Percentiles rank a stretch among this genome's conserved stretches.
Evolutionary conservation across 768 basidiomycete genomes (phyloP).

Genomic region (Boletus rubescentipes): DNA sequence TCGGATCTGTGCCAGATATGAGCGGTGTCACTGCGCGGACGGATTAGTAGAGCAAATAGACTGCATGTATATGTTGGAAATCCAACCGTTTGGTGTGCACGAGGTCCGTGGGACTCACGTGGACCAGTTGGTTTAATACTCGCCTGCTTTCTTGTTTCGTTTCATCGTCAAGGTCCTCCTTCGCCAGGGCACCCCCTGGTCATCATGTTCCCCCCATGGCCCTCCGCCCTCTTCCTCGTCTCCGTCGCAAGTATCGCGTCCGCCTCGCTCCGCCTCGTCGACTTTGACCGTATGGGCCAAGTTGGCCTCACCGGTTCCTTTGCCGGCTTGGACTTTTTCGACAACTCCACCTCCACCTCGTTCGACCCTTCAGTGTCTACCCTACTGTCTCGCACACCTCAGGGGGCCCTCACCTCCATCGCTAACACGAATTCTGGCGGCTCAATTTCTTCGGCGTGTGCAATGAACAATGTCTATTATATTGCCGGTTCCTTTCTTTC

Average conservation of each 20-base stretch:
- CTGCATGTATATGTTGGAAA: slow-evolving; percentile 1
- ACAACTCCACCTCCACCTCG: slow-evolving; percentile 50
- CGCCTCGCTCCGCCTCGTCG: slow-evolving; percentile 55
- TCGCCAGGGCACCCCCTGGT: slow-evolving; percentile 10
- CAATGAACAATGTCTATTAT: slow-evolving; percentile 67
- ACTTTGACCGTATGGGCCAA: slow-evolving; percentile 84
- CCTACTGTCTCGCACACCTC: slow-evolving; percentile 59
- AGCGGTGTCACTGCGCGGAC: slow-evolving; percentile 36
- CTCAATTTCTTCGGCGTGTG: slow-evolving; percentile 70
- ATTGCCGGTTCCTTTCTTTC: slow-evolving; percentile 83
- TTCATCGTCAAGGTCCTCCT: no score
- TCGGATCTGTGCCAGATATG: slow-evolving; percentile 47
- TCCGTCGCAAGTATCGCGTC: slow-evolving; percentile 17
- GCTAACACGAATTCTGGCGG: slow-evolving; percentile 84
- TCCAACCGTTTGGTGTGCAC: neutral
- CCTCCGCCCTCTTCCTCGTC: slow-evolving; percentile 25
- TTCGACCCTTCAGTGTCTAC: slow-evolving; percentile 75
- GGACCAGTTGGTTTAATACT: slow-evolving; percentile 16
- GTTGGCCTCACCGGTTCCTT: slow-evolving; percentile 90
- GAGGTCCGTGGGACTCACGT: slow-evolving; percentile 26
- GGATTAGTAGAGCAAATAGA: slow-evolving; percentile 13
- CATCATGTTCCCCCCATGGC: slow-evolving; percentile 21
- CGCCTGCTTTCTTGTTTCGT: neutral
- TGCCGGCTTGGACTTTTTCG: slow-evolving; percentile 78
- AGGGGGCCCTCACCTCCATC: slow-evolving; percentile 67